Base-by-base conservation (phyloP, 768 basidiomycete genomes). In the Mrakia hoshinonis region DNA sequence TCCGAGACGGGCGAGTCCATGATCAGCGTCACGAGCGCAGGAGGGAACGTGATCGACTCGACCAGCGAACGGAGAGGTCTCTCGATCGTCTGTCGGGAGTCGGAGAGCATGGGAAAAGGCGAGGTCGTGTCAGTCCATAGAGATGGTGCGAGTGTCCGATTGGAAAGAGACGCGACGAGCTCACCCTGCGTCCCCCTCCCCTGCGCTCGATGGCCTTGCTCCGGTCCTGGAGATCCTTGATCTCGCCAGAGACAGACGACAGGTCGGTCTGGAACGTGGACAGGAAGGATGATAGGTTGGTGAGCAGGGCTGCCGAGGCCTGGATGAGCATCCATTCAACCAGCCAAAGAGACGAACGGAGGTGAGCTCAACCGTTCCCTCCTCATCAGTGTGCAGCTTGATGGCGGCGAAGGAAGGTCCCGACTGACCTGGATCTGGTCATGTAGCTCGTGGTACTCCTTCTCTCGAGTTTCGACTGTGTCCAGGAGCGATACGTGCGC, bases 181-280 rank as follows among this genome's bases (percentile, higher is more conserved):
- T 65, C 76, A 96, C 96, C 81, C 87, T 85, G 66, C 96, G 85
- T 70, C 88, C 90, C 78, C 87, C 89, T 70, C 98, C 83, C 70
- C 88, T 85, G 72, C 85, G 85, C 74, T 98, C 96, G 22, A 98
- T 96, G 51, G 89, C 89, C 74, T 90, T 89, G 78, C 92, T 94
- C 43, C 91, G 84, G 74, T 86, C 85, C 77, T 98, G 96, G 29
- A 99, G 83, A 74, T 97, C 92, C 1, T 91, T 89, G 78, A 99
- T 95, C 78, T 99, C 94, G 3, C 92, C 91, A 2, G 96, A 97
- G 12, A 98, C 96, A 1, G 89, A 88, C 6, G 92, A 90, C 26
- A 99, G 83, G 79, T 99, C 95, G 75, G 84, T 89, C 80, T 97
- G 95, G 77, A 99, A 99, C 0, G 91, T 96, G 2, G 92, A 92